These are phyloP conservation scores for Marasmius sp. DNA, from an alignment of 1,284 basidiomycete species.

Conservation along the genomic window DNA sequence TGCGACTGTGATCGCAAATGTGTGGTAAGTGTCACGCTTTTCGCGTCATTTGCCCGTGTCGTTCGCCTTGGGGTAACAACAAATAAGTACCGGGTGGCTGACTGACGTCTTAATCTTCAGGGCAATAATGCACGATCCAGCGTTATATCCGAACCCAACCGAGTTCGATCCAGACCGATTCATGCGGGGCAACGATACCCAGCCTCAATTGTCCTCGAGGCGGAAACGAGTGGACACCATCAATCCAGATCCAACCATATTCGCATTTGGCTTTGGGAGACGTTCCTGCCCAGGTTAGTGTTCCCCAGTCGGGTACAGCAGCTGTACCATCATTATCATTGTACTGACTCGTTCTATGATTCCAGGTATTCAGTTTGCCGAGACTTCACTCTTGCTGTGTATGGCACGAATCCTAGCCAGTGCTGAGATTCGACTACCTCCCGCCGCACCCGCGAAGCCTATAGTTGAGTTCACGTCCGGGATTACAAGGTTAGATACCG, in stretches of 20 bases:
- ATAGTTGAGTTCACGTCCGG: constrained; percentile 37
- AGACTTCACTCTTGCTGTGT: constrained; percentile 36
- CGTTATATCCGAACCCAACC: constrained; percentile 40
- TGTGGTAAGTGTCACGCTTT: constrained; percentile 32
- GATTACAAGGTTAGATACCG: constrained; percentile 35
- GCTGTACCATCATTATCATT: neutral
- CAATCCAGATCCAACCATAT: constrained; percentile 32
- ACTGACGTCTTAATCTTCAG: constrained; percentile 22
- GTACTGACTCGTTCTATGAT: neutral
- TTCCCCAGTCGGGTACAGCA: neutral
- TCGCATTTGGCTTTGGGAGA: constrained; percentile 46
- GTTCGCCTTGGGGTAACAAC: neutral
- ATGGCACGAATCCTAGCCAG: constrained; percentile 37
- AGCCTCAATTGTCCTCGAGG: neutral
- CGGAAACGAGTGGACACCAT: constrained; percentile 11
- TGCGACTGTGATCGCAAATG: constrained; percentile 42
- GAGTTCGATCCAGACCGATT: constrained; percentile 47
- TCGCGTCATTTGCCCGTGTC: neutral
- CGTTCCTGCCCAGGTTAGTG: constrained; percentile 38
- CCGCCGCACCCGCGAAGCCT: constrained; percentile 10
- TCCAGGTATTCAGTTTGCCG: constrained; percentile 40
- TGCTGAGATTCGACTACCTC: constrained; percentile 32
- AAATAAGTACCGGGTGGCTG: neutral
- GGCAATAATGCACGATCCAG: constrained; percentile 45
- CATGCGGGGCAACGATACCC: neutral